Conservation (phyloP, 2,329 filamentous ascomycete species). For the Aspergillus sp. region DNA sequence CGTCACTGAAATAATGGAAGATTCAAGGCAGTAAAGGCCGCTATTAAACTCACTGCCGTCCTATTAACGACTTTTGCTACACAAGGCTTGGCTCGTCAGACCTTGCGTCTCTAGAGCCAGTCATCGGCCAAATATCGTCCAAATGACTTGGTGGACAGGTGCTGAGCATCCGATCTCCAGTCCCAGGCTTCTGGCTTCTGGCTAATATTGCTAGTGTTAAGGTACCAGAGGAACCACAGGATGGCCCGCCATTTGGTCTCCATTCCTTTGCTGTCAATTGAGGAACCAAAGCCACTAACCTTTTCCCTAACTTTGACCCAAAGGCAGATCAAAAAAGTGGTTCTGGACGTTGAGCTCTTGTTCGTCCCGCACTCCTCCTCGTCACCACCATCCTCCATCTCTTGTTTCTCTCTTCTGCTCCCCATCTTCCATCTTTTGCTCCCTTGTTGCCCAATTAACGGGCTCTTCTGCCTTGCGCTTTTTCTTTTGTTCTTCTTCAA, state of each 20-base stretch:
- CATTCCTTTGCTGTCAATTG: background rate
- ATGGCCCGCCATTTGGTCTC: conserved; percentile 5
- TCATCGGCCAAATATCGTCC: conserved; percentile 16
- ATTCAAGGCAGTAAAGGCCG: background rate
- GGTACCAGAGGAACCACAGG: conserved; percentile 8
- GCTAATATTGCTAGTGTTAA: conserved; percentile 1
- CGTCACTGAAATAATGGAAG: background rate
- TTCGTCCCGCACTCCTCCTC: conserved; percentile 13
- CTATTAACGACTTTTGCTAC: conserved; percentile 19
- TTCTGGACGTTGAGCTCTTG: conserved; percentile 19
- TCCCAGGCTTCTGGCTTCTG: background rate
- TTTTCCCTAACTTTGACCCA: conserved; percentile 17
- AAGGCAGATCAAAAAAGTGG: conserved; percentile 22
- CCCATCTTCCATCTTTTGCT: conserved; percentile 4
- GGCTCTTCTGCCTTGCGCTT: conserved; percentile 13
- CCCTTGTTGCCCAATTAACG: conserved; percentile 21
- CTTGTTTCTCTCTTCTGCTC: conserved; percentile 2
- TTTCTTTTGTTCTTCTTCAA: conserved; percentile 21
- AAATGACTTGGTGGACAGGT: conserved; percentile 11
- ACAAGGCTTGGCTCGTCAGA: conserved; percentile 24
- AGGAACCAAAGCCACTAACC: conserved; percentile 7
- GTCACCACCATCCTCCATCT: background rate
- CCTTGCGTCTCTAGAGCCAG: conserved; percentile 27
- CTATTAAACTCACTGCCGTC: background rate
- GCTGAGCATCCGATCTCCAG: background rate